Base-by-base conservation (phyloP, 2,329 filamentous ascomycete species). In the Colletotrichum karsti region DNA sequence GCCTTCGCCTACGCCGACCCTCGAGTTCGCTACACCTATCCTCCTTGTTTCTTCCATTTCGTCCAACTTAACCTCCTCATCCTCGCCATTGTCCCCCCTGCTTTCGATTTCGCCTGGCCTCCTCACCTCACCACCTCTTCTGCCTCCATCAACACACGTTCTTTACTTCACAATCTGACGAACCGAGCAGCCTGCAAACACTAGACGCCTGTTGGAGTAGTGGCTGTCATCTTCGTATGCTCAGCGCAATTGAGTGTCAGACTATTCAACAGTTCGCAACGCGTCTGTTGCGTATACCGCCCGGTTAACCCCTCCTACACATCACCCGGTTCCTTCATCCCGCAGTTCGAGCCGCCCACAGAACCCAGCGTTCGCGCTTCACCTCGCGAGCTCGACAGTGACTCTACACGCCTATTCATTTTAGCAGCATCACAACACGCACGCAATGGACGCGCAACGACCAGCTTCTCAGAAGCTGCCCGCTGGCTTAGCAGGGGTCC, bases 401-500 rank as follows among this genome's bases (percentile, higher is more conserved):
- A 22, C 13, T 10, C 15, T 24, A 35, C 20, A 48, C 18, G 22
- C n/a, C 37, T 28, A n/a, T 57, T 35, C 30, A 20, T 46, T 51
- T 10, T 18, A 4, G 22, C 18, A 44, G 12, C 46, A 30, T 12
- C 39, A 24, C 26, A 5, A 44, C 30, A 61, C 30, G 15, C 20
- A 56, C 58, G 67, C 13, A 51, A 67, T 67, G 67, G 67, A 63
- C 41, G 18, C 50, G 20, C 57, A 60, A 51, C 67, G 61, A 67
- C 69, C 61, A 42, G 72, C 74, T 53, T 79, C 81, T 44, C 83
- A 84, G 71, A 85, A 85, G 75, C 76, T 83, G 53, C 84, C 85
- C 50, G 78, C 81, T 13, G 84, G 83, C 48, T 75, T 87, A 69
- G 84, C 84, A 13, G 83, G 82, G n/a, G 83, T 87, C 6, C 76